A percentile compares a stretch with the other conserved stretches of the same genome.
phyloP scores from a whole-genome alignment of 371 early-diverging fungal genomes.

The Mucor indicus region DNA sequence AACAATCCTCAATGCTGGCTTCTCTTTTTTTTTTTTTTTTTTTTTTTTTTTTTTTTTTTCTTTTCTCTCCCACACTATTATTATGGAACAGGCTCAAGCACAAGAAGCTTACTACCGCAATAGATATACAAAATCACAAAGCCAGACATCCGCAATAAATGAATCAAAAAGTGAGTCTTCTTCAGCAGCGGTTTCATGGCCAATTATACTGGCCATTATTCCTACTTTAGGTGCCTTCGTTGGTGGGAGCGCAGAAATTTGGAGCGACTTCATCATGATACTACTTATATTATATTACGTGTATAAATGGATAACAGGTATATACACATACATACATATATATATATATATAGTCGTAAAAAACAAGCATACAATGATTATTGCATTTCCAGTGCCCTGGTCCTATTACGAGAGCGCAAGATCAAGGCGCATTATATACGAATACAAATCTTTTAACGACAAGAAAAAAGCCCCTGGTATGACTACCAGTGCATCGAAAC shows the following conservation, averaged over 20 bases:
- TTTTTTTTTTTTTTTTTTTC: not conserved
- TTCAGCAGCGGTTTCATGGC: conserved; percentile 51
- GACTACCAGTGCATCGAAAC: conserved; percentile 1
- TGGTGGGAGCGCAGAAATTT: conserved; percentile 62
- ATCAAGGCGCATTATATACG: conserved; percentile 46
- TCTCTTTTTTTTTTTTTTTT: not conserved
- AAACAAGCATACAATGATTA: not conserved
- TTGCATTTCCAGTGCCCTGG: conserved; percentile 58
- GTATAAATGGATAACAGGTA: conserved; percentile 71
- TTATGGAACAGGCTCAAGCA: not conserved
- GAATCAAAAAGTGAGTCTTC: conserved; percentile 8
- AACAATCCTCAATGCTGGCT: too few relatives aligned
- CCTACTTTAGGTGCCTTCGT: conserved; percentile 65
- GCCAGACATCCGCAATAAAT: not conserved
- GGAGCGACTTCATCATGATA: conserved; percentile 65
- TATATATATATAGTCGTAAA: not conserved
- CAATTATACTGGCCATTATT: conserved; percentile 59
- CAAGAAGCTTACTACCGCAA: not conserved
- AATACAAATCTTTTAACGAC: conserved; percentile 6
- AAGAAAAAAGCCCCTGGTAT: conserved; percentile 1
- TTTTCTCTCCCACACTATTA: not conserved
- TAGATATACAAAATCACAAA: not conserved
- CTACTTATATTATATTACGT: conserved; percentile 62
- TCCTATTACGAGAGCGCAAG: conserved; percentile 65
- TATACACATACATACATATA: not conserved